phyloP scores from a whole-genome alignment of 2,329 filamentous ascomycete genomes.

The Cytospora leucostoma region DNA sequence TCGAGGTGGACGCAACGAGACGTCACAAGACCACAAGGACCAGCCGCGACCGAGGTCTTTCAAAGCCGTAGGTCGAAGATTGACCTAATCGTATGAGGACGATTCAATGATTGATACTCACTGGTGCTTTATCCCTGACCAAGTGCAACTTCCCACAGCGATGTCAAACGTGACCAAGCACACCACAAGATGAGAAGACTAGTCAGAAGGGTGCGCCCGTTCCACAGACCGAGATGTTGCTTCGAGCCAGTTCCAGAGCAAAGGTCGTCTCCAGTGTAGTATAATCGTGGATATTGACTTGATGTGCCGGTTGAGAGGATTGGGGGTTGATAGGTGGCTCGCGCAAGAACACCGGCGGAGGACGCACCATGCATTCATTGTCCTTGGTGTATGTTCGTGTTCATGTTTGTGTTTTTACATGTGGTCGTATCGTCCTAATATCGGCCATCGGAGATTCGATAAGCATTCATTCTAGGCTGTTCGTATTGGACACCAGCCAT shows the following conservation, averaged over 20 bases:
- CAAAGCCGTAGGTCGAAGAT: neutral
- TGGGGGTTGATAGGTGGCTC: neutral
- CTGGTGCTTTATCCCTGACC: neutral
- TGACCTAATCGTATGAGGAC: neutral
- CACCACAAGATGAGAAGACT: neutral
- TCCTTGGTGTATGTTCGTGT: neutral
- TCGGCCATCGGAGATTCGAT: slow-evolving; percentile 41
- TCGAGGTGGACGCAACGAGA: neutral
- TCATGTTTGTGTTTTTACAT: no score
- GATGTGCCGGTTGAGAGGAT: neutral
- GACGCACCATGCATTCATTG: neutral
- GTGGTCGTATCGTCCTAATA: slow-evolving; percentile 28
- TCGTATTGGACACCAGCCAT: slow-evolving; percentile 70
- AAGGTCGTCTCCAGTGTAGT: neutral
- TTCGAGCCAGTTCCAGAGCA: neutral
- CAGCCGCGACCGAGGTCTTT: neutral
- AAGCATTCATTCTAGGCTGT: slow-evolving; percentile 49
- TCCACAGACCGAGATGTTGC: neutral
- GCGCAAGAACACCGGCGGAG: neutral
- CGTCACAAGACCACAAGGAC: neutral
- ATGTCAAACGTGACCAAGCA: neutral
- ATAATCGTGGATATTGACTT: neutral
- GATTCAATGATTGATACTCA: neutral
- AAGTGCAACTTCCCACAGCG: neutral
- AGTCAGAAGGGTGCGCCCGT: neutral